phyloP scores from a whole-genome alignment of 2,329 filamentous ascomycete genomes.

The Pseudocercospora pini-densiflorae region DNA sequence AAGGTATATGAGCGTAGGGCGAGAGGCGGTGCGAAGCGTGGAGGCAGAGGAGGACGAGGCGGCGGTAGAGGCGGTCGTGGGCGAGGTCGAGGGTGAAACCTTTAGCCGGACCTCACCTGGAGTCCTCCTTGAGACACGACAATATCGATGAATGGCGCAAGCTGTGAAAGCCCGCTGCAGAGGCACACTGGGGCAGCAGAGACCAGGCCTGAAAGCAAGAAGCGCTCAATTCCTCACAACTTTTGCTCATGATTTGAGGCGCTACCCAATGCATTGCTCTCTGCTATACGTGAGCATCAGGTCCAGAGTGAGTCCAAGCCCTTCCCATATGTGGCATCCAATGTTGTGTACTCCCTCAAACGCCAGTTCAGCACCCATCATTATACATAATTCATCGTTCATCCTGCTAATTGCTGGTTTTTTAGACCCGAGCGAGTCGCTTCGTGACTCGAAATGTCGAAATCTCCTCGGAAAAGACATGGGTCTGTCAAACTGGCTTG shows the following conservation, averaged over 20 bases:
- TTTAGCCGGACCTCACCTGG: neutral
- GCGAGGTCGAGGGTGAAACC: constrained; percentile 38
- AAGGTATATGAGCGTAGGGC: constrained; percentile 66
- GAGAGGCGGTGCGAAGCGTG: constrained; percentile 43
- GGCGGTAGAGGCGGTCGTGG: constrained; percentile 40
- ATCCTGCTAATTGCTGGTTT: neutral
- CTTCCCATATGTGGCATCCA: neutral
- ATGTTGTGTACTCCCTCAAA: neutral
- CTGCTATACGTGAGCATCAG: neutral
- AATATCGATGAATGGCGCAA: neutral
- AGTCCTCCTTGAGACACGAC: neutral
- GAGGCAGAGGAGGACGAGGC: constrained; percentile 43
- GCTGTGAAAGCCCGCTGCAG: neutral
- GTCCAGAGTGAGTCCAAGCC: neutral
- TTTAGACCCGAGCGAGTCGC: neutral
- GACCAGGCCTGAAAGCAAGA: neutral
- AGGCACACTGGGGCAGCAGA: neutral
- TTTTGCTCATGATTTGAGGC: neutral
- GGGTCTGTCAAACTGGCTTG: neutral
- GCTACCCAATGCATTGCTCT: neutral
- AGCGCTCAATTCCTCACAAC: neutral
- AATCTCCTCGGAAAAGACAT: neutral
- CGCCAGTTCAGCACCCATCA: neutral
- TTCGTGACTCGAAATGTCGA: neutral
- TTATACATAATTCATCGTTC: neutral